These are phyloP conservation scores for Metarhizium rileyi DNA, from an alignment of 2,329 filamentous ascomycete genomes.

Conservation along the genomic window DNA sequence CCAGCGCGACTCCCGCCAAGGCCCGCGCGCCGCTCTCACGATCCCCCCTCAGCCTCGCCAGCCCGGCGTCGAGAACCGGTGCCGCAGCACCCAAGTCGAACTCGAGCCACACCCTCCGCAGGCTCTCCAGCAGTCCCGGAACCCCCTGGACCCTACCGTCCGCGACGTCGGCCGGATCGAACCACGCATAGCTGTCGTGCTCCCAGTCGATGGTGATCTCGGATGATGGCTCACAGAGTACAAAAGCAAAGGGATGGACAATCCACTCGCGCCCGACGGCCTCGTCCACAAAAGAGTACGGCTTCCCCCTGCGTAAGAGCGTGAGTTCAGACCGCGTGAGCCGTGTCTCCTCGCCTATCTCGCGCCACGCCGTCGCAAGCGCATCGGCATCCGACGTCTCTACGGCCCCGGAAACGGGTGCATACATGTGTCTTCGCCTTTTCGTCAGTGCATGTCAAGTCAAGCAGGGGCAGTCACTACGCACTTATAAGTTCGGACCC, in stretches of 20 bases:
- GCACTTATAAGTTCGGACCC: constrained; percentile 51
- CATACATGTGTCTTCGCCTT: constrained; percentile 43
- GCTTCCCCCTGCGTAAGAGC: constrained; percentile 46
- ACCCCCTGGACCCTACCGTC: constrained; percentile 36
- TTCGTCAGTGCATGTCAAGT: not conserved
- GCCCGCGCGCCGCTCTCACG: constrained; percentile 50
- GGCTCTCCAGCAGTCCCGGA: constrained; percentile 45
- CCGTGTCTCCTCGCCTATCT: constrained; percentile 52
- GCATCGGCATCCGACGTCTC: constrained; percentile 42
- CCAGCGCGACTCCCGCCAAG: constrained; percentile 44
- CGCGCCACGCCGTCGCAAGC: constrained; percentile 49
- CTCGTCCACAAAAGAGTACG: constrained; percentile 46
- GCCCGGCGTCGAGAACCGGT: constrained; percentile 31
- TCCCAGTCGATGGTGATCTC: constrained; percentile 52
- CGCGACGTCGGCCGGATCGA: constrained; percentile 39
- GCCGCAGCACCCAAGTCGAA: constrained; percentile 39
- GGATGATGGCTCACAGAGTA: constrained; percentile 32
- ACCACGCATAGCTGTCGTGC: constrained; percentile 49
- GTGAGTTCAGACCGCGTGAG: constrained; percentile 36
- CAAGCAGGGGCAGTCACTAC: constrained; percentile 12
- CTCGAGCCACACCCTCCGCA: constrained; percentile 51
- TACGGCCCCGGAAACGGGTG: constrained; percentile 53
- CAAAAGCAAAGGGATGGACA: constrained; percentile 52
- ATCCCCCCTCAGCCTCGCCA: constrained; percentile 42
- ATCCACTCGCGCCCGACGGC: constrained; percentile 48